A percentile compares a stretch with the other conserved stretches of the same genome.
Conservation (phyloP, 495 filamentous ascomycete genomes). For the Penicillium alfredii region DNA sequence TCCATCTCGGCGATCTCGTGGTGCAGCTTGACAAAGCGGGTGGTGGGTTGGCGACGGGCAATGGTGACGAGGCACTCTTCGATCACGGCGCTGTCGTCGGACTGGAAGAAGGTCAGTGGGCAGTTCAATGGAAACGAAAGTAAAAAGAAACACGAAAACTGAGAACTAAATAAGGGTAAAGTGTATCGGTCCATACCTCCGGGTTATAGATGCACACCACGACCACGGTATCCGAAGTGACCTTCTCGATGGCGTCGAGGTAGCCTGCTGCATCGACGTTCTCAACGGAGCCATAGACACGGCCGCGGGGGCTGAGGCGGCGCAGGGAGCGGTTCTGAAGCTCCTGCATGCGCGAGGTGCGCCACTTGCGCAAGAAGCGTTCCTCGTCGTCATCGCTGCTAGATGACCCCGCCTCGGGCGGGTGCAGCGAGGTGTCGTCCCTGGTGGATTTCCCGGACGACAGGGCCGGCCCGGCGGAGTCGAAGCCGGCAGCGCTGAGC, state of each 20-base stretch:
- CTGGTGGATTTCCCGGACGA: slow-evolving; percentile 28
- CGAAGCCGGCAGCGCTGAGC: slow-evolving; percentile 29
- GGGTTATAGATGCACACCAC: slow-evolving; percentile 93
- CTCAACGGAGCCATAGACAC: slow-evolving; percentile 71
- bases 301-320: slow-evolving; percentile 60
- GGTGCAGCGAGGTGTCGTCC: slow-evolving; percentile 33
- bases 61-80: slow-evolving; percentile 70
- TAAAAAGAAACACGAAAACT: slow-evolving; percentile 15
- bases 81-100: slow-evolving; percentile 63
- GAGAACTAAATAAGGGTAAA: too few species aligned
- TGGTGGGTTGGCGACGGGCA: slow-evolving; percentile 59
- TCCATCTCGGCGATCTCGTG: slow-evolving; percentile 94
- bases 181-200: slow-evolving; percentile 61
- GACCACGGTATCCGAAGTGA: slow-evolving; percentile 73
- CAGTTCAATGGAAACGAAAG: slow-evolving; percentile 2
- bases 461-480: slow-evolving; percentile 20
- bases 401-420: slow-evolving; percentile 26
- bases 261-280: slow-evolving; percentile 87
- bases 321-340: slow-evolving; percentile 54
- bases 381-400: slow-evolving; percentile 64
- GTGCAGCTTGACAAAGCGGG: slow-evolving; percentile 87
- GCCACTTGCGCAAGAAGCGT: slow-evolving; percentile 76
- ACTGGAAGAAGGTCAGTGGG: slow-evolving; percentile 48
- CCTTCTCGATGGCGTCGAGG: slow-evolving; percentile 90
- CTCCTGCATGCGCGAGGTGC: slow-evolving; percentile 69